A percentile compares a stretch with the other conserved stretches of the same genome.
These are phyloP conservation scores for Halophytophthora batemanensis DNA, from an alignment of 352 stramenopile genomes.

Conservation along the genomic window DNA sequence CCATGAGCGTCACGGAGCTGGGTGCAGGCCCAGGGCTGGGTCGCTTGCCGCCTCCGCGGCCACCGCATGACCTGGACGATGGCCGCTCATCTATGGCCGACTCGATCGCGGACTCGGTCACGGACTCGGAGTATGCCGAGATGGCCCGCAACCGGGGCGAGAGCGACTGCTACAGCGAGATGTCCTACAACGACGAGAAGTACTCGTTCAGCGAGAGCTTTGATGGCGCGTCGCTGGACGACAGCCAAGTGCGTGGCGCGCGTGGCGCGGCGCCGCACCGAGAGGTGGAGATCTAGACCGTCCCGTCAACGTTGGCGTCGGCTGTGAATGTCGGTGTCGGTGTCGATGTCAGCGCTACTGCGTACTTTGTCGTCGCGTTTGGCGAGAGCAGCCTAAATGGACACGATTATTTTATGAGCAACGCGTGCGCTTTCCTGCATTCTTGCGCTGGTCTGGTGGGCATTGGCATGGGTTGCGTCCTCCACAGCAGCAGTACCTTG, in stretches of 20 bases:
- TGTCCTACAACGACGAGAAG: slow-evolving; percentile 84
- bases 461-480: no score
- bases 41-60: slow-evolving; percentile 13
- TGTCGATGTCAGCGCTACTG: no score
- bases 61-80: slow-evolving; percentile 15
- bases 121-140: slow-evolving; percentile 67
- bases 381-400: no score
- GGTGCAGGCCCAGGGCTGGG: slow-evolving; percentile 35
- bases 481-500: no score
- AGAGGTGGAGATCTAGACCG: slow-evolving; percentile 64
- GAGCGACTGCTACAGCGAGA: slow-evolving; percentile 74
- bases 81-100: slow-evolving; percentile 37
- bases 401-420: no score
- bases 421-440: no score
- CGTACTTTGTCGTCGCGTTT: no score
- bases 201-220: slow-evolving; percentile 64
- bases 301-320: no score
- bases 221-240: slow-evolving; percentile 32
- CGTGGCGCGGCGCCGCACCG: slow-evolving; percentile 22
- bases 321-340: no score
- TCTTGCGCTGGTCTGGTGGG: no score
- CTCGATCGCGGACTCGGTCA: slow-evolving; percentile 58
- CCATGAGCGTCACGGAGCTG: slow-evolving; percentile 51
- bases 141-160: slow-evolving; percentile 43
- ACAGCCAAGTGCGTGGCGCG: slow-evolving; percentile 30